Base-by-base conservation (phyloP, 257 asterid species). In the Ocimum tenuiflorum region DNA sequence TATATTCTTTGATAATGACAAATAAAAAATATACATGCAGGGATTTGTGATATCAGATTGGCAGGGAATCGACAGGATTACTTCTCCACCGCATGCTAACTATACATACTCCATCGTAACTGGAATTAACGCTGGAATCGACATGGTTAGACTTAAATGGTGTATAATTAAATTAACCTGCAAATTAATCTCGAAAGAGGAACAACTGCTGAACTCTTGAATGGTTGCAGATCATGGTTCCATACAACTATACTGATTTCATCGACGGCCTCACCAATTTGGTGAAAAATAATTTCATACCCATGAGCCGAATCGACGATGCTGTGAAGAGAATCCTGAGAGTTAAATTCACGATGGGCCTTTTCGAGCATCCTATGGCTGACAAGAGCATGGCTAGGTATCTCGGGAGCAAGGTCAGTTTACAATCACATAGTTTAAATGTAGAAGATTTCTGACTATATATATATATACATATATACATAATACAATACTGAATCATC, bases 11-110 rank as follows among this genome's bases (percentile, higher is more conserved):
- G n/a, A n/a, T n/a, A n/a, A n/a, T n/a, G n/a, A n/a, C n/a, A n/a
- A n/a, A n/a, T n/a, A n/a, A n/a, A n/a, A 27, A 27, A 27, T 27
- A 49, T 49, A 12, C 15, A 46, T 20, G n/a, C 75, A 80, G 88
- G 91, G 91, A 6, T 84, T 84, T 65, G 88, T 84, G 31, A 77
- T 84, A 45, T 81, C 91, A 13, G 91, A 84, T 62, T 81, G 71
- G 78, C 57, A 70, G 55, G 91, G 84, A 15, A 61, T 84, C 10
- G 76, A 84, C 36, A 43, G 72, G 38, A 79, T 84, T 35, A 81
- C 87, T 22, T 53, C 80, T 36, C 85, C 90, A 0, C 55, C 77
- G 13, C 79, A 73, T 20, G 77, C 67, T 7, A 81, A 84, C 36
- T 81, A 84, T 39, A 77, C 87, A 0, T 81, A 84, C 36, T 84